Conservation (phyloP, 2,329 filamentous ascomycete genomes). For the Exophiala aquamarina region DNA sequence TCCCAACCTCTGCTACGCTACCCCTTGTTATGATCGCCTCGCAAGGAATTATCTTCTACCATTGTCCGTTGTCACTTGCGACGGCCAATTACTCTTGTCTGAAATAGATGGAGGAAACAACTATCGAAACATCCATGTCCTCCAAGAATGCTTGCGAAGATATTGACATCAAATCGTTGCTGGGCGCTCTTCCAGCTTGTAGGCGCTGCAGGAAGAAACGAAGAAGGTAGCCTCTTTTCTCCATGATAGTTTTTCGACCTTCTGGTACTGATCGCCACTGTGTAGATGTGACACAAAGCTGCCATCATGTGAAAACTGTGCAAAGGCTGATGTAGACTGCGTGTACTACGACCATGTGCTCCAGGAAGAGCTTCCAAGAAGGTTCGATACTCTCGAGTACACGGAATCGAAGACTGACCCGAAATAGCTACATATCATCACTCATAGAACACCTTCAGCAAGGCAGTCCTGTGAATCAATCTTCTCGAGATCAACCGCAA, state of each 20-base stretch:
- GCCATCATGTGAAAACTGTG: slow-evolving; percentile 1
- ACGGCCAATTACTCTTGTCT: no score
- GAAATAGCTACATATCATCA: slow-evolving; percentile 1
- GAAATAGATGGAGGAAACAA: no score
- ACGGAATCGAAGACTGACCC: background rate
- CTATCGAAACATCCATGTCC: no score
- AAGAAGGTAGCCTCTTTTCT: slow-evolving; percentile 1
- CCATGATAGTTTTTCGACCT: background rate
- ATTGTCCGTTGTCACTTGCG: no score
- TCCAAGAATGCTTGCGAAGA: no score
- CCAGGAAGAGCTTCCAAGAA: slow-evolving; percentile 3
- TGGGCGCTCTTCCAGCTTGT: slow-evolving; percentile 2
- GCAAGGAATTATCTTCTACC: no score
- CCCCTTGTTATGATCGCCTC: no score
- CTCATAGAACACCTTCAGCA: background rate
- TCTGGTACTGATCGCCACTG: background rate
- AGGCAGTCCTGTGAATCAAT: no score
- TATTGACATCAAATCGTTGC: background rate
- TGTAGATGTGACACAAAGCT: slow-evolving; percentile 2
- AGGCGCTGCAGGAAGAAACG: slow-evolving; percentile 1
- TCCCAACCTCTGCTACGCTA: no score
- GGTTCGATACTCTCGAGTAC: no score
- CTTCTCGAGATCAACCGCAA: background rate
- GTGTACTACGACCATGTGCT: slow-evolving; percentile 3
- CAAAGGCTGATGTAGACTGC: slow-evolving; percentile 1